Evolutionary conservation across 2,329 filamentous ascomycete genomes (phyloP).

Genomic region (Rachicladosporium sp.): DNA sequence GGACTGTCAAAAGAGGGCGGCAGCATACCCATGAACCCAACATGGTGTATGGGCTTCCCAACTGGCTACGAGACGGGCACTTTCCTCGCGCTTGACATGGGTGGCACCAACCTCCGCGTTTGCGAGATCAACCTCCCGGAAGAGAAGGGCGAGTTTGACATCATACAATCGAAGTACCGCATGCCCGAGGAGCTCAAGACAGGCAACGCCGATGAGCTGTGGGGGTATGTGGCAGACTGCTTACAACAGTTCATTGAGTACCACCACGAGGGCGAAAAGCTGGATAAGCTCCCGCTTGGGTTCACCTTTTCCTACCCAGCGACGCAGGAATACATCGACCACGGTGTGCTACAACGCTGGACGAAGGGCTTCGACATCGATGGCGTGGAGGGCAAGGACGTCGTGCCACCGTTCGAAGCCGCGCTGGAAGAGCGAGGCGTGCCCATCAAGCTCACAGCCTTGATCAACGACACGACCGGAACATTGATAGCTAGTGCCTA

Average conservation of each 20-base stretch:
- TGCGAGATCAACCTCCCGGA: conserved; percentile 85
- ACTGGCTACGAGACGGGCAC: conserved; percentile 78
- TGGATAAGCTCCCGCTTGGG: conserved; percentile 63
- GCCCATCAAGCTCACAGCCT: conserved; percentile 79
- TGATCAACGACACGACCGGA: conserved; percentile 97
- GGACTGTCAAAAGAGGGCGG: conserved; percentile 81
- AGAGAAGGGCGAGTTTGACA: conserved; percentile 80
- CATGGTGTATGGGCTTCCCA: conserved; percentile 86
- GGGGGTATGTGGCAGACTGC: conserved; percentile 91
- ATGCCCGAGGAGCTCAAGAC: conserved; percentile 90
- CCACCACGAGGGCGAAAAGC: conserved; percentile 57
- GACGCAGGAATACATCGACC: conserved; percentile 84
- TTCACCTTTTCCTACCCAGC: conserved; percentile 97
- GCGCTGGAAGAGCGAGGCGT: conserved; percentile 66
- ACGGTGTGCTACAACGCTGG: conserved; percentile 87
- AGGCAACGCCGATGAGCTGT: conserved; percentile 71
- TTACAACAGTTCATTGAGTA: conserved; percentile 80
- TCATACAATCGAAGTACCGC: conserved; percentile 90
- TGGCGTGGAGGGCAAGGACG: conserved; percentile 80
- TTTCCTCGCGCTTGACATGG: conserved; percentile 86
- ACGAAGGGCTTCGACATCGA: conserved; percentile 95
- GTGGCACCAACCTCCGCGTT: conserved; percentile 87
- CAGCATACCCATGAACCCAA: conserved; percentile 96
- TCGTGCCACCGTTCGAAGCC: conserved; percentile 76
- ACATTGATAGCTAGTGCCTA: conserved; percentile 94